A percentile compares a stretch with the other conserved stretches of the same genome.
phyloP scores from a whole-genome alignment of 179 eudicot species.

The Spinacia oleracea region DNA sequence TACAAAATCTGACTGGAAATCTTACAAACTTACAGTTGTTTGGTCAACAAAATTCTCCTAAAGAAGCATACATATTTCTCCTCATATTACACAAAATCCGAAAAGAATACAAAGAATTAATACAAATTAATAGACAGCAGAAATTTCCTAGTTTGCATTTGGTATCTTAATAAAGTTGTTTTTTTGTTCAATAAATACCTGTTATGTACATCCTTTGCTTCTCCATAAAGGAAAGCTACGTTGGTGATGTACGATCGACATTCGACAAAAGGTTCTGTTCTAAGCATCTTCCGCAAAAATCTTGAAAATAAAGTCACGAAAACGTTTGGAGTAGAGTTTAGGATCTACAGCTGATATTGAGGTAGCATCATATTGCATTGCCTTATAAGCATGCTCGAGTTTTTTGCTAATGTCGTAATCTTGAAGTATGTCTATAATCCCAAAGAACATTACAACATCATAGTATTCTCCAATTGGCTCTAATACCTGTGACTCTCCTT shows the following conservation, averaged over 20 bases:
- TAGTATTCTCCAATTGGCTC: slow-evolving; percentile 78
- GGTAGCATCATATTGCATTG: slow-evolving; percentile 86
- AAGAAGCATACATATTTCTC: not conserved
- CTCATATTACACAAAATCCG: not conserved
- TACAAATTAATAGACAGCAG: not conserved
- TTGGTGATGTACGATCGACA: not conserved
- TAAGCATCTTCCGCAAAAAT: slow-evolving; percentile 64
- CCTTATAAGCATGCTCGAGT: slow-evolving; percentile 93
- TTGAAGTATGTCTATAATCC: slow-evolving; percentile 93
- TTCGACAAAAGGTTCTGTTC: not conserved
- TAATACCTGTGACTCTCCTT: slow-evolving; percentile 39
- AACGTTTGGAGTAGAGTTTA: slow-evolving; percentile 75
- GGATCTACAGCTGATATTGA: slow-evolving; percentile 96
- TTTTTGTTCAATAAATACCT: not conserved
- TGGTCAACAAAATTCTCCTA: not conserved
- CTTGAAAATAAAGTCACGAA: slow-evolving; percentile 79
- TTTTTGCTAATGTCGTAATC: slow-evolving; percentile 95
- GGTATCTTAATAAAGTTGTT: not conserved
- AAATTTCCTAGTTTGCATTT: not conserved
- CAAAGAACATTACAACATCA: slow-evolving; percentile 87
- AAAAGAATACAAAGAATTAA: not conserved
- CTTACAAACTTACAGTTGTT: not conserved
- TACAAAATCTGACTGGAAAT: not conserved
- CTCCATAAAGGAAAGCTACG: not conserved
- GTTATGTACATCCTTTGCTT: not conserved